Evolutionary conservation across 441 rosid genomes (phyloP).

Genomic region (Codiaeum variegatum): DNA sequence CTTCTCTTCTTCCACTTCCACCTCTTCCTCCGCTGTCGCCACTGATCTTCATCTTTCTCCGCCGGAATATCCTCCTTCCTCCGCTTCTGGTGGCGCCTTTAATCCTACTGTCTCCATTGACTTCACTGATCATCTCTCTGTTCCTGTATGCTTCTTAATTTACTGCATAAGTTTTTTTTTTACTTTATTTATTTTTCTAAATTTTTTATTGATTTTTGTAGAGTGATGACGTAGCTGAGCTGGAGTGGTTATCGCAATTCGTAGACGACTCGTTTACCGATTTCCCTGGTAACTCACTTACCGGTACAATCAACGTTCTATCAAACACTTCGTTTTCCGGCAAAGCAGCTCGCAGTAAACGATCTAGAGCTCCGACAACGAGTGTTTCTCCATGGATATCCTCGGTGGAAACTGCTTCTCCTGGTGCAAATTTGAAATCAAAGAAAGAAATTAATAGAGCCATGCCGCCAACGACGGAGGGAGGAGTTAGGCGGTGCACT

Average conservation of each 20-base stretch:
- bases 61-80: conserved; percentile 8
- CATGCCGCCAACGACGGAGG: conserved; percentile 32
- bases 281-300: conserved; percentile 40
- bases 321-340: conserved; percentile 31
- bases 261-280: conserved; percentile 83
- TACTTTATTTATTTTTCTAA: neutral
- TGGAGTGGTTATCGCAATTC: conserved; percentile 94
- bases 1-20: conserved; percentile 15
- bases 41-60: conserved; percentile 15
- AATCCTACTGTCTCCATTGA: conserved; percentile 33
- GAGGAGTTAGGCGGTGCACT: conserved; percentile 47
- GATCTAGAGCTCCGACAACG: conserved; percentile 38
- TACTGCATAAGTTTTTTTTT: neutral
- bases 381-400: conserved; percentile 29
- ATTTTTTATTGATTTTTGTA: conserved; percentile 18
- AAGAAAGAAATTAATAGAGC: conserved; percentile 21
- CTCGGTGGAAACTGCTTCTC: conserved; percentile 34
- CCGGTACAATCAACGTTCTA: conserved; percentile 32
- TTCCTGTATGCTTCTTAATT: conserved; percentile 38
- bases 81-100: conserved; percentile 19
- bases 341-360: conserved; percentile 45
- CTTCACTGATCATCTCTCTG: conserved; percentile 52
- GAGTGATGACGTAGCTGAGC: conserved; percentile 88
- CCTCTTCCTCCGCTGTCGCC: conserved; percentile 19
- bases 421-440: conserved; percentile 27